These are phyloP conservation scores for Graphilbum sp. DNA, from an alignment of 2,329 filamentous ascomycete species.

Conservation along the genomic window DNA sequence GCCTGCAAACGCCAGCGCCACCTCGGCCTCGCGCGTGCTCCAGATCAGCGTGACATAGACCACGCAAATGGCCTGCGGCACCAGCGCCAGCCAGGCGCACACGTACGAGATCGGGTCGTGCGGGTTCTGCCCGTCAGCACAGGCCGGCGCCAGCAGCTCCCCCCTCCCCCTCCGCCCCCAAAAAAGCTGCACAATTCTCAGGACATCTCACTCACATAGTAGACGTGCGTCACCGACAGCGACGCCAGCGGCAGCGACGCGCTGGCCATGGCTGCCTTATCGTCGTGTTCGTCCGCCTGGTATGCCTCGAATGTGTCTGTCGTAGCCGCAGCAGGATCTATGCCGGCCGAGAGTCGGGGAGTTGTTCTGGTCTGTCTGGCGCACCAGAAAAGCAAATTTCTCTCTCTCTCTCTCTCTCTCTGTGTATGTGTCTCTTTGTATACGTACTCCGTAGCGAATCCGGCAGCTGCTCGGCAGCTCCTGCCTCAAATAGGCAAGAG, in stretches of 20 bases:
- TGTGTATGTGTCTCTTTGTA: no score
- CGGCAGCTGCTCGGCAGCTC: no score
- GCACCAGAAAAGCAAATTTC: no score
- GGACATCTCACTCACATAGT: constrained; percentile 76
- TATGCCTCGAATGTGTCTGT: no score
- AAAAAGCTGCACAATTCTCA: not conserved
- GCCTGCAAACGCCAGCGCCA: constrained; percentile 76
- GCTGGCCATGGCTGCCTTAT: constrained; percentile 17
- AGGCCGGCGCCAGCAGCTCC: not conserved
- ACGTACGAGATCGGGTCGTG: constrained; percentile 68
- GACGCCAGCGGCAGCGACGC: constrained; percentile 54
- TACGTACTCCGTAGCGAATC: no score
- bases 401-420: no score
- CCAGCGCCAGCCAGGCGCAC: constrained; percentile 85
- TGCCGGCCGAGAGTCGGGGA: no score
- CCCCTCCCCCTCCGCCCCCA: no score
- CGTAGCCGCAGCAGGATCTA: no score
- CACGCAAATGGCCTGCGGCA: constrained; percentile 81
- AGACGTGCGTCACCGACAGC: constrained; percentile 85
- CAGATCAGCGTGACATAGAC: constrained; percentile 82
- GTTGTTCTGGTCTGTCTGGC: no score
- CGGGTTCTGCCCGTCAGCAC: constrained; percentile 47
- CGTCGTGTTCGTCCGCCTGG: no score
- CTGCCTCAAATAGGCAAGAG: no score
- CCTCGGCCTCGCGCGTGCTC: constrained; percentile 80